Conservation (phyloP, 805 yeast genomes). For the Priceomyces carsonii region DNA sequence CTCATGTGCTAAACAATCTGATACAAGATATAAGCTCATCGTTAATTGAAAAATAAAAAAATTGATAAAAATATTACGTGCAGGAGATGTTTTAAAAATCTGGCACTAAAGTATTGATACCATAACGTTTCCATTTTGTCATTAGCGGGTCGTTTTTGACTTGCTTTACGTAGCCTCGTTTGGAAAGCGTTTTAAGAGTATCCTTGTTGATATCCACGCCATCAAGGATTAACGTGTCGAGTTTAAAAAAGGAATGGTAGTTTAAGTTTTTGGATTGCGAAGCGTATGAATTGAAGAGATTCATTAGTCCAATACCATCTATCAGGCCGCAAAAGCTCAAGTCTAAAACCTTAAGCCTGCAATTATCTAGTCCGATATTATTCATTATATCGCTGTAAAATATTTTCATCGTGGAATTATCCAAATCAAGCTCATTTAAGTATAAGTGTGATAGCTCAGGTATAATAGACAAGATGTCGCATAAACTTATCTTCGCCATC, state of each 20-base stretch:
- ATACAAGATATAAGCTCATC: conserved; percentile 1
- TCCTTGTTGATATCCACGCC: conserved; percentile 33
- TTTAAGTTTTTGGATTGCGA: conserved; percentile 4
- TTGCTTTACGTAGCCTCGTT: conserved; percentile 16
- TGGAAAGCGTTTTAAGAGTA: conserved; percentile 22
- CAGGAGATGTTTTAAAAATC: conserved; percentile 2
- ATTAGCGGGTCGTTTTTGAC: conserved; percentile 26
- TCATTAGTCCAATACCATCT: conserved; percentile 41
- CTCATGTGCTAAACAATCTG: too few relatives aligned
- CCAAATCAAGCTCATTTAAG: conserved; percentile 37
- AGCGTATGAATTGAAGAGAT: conserved; percentile 20
- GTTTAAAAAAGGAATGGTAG: conserved; percentile 5
- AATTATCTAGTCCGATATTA: conserved; percentile 12
- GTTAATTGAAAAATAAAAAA: conserved; percentile 1
- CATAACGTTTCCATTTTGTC: conserved; percentile 35
- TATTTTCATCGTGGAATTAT: conserved; percentile 30
- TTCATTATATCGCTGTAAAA: conserved; percentile 26
- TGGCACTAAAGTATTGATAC: conserved; percentile 28
- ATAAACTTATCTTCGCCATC: conserved; percentile 13
- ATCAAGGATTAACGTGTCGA: conserved; percentile 28
- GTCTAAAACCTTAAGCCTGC: conserved; percentile 28
- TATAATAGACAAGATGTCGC: conserved; percentile 17
- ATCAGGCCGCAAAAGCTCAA: conserved; percentile 35
- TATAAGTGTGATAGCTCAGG: conserved; percentile 23
- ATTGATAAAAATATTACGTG: background rate